Percentiles rank a stretch among this genome's conserved stretches.
These are phyloP conservation scores for Russula ochroleuca DNA, from an alignment of 768 basidiomycete genomes.

Conservation along the genomic window DNA sequence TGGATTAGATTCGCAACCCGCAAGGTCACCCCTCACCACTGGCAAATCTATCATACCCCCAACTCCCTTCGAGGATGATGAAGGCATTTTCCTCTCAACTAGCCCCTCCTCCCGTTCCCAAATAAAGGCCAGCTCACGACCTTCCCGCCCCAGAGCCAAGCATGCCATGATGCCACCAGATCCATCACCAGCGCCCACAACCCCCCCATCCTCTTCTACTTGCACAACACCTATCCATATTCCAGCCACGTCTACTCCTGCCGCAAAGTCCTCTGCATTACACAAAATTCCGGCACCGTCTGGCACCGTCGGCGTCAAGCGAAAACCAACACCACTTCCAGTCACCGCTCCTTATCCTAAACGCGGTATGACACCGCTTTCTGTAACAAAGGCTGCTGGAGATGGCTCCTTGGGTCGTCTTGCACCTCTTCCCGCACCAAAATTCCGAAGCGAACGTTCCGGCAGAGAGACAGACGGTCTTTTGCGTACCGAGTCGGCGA, in stretches of 20 bases:
- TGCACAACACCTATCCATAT: neutral
- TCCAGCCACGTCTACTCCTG: neutral
- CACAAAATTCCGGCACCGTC: slow-evolving; percentile 1
- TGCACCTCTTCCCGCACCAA: slow-evolving; percentile 29
- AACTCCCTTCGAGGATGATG: slow-evolving; percentile 23
- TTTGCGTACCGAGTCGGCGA: slow-evolving; percentile 28
- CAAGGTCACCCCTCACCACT: slow-evolving; percentile 1
- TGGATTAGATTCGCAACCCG: neutral
- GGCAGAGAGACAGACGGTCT: slow-evolving; percentile 20
- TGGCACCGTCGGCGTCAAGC: slow-evolving; percentile 24
- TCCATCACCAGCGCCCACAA: slow-evolving; percentile 1
- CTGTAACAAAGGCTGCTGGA: slow-evolving; percentile 23
- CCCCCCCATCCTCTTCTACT: neutral
- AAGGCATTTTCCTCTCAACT: slow-evolving; percentile 25
- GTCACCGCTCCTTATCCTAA: slow-evolving; percentile 27
- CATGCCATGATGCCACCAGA: slow-evolving; percentile 11
- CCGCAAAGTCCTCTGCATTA: slow-evolving; percentile 1
- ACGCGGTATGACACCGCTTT: slow-evolving; percentile 26
- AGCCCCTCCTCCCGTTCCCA: slow-evolving; percentile 12
- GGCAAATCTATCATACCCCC: slow-evolving; percentile 5
- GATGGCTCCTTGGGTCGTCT: slow-evolving; percentile 26
- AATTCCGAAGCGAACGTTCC: slow-evolving; percentile 22
- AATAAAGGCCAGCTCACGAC: slow-evolving; percentile 10
- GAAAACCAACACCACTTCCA: slow-evolving; percentile 26
- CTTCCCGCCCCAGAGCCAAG: slow-evolving; percentile 8